Evolutionary conservation across 2,329 filamentous ascomycete species (phyloP), one percentile per base, ranked within the genome.

Genomic region (Epichloe festucae): DNA sequence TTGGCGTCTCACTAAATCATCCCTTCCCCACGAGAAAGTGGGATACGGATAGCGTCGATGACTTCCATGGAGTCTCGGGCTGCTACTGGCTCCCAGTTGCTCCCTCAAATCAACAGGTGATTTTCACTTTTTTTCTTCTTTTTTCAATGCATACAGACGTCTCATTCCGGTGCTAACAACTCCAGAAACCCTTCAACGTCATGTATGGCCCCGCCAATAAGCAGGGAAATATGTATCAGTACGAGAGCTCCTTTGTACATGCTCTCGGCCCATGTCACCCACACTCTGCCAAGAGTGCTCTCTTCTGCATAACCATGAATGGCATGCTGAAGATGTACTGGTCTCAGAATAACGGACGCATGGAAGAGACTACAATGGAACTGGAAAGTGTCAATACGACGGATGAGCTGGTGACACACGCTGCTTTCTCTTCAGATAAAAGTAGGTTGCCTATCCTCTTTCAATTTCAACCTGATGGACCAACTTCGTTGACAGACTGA

Each of bases 71-170:
- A 48, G 73, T 95, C 5, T 87, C 94, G 6, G 93, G 91, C 3
- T 78, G 89, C 64, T 85, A 88, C 67, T 98, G 93, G 93, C 73
- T 97, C 51, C 72, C 75, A n/a, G 73, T 82, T 23, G 70, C 76
- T 31, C 73, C 76, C 3, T 61, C 63, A n/a, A 64, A 63, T 59
- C 67, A 69, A 58, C 67, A 73, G 61, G 65, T 67, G 53, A 52
- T 56, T 23, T 12, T 19, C 8, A 12, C 11, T 10, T 8, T 41
- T 31, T 7, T 5, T 5, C 21, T 14, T 6, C 5, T 5, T 48
- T 31, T 5, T 5, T 19, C 3, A 7, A 14, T 11, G 15, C 46
- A 48, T 17, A 31, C 31, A 31, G 23, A 11, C n/a, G 15, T 31
- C 31, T 19, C 3, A 15, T 10, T 5, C 7, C 12, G 12, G 34